Evolutionary conservation across 495 filamentous ascomycete genomes (phyloP).

Genomic region (Podospora didyma): DNA sequence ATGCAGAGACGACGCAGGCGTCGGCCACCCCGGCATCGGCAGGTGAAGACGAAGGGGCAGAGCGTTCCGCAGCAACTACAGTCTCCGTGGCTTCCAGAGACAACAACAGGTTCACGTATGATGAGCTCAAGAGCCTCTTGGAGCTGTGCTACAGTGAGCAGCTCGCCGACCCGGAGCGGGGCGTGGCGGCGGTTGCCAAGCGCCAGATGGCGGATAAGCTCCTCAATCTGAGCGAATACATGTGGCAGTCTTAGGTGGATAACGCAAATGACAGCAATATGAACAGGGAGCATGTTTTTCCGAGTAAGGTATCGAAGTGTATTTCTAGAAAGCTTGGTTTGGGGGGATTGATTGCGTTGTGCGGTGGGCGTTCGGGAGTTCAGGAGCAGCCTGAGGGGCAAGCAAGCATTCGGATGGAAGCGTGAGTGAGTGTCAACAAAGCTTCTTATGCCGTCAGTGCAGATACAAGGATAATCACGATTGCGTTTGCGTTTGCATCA

Average conservation of each 20-base stretch:
- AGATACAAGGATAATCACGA: too few relatives aligned
- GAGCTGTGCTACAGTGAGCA: slow-evolving; percentile 85
- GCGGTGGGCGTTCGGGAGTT: too few relatives aligned
- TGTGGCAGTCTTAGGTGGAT: slow-evolving; percentile 56
- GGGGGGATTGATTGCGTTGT: too few relatives aligned
- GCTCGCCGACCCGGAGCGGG: slow-evolving; percentile 64
- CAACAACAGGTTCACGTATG: slow-evolving; percentile 62
- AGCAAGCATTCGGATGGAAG: too few relatives aligned
- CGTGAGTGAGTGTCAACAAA: too few relatives aligned
- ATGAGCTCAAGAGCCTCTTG: slow-evolving; percentile 78
- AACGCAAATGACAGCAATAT: slow-evolving; percentile 6
- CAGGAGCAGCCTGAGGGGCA: too few relatives aligned
- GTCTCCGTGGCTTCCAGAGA: slow-evolving; percentile 7
- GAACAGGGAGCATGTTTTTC: neutral
- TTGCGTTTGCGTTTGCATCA: too few relatives aligned
- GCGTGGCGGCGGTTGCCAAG: slow-evolving; percentile 68
- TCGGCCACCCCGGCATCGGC: too few relatives aligned
- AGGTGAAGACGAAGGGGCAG: slow-evolving; percentile 27
- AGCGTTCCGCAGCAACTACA: neutral
- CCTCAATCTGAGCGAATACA: slow-evolving; percentile 70
- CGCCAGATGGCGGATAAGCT: slow-evolving; percentile 72
- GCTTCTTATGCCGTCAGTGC: too few relatives aligned
- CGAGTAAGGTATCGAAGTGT: too few relatives aligned
- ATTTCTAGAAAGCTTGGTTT: too few relatives aligned
- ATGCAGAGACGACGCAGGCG: slow-evolving; percentile 21